A percentile compares a stretch with the other conserved stretches of the same genome.
Evolutionary conservation across 257 asterid genomes (phyloP).

Genomic region (Primulina tabacum): DNA sequence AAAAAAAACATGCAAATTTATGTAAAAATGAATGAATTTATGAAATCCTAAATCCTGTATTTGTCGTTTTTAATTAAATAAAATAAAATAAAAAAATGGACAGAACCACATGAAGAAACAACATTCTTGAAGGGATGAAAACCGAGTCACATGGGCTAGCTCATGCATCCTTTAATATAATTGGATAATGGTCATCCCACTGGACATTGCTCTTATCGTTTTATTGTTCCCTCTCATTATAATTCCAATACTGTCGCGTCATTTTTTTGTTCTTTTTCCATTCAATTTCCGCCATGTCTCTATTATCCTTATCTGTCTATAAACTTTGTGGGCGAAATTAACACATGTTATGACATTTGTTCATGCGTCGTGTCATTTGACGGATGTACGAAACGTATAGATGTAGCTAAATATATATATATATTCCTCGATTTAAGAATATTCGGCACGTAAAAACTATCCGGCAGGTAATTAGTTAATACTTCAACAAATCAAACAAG

Average conservation of each 20-base stretch:
- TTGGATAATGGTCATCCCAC: slow-evolving; percentile 19
- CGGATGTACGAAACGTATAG: too few relatives aligned
- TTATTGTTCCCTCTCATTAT: slow-evolving; percentile 6
- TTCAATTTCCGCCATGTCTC: slow-evolving; percentile 36
- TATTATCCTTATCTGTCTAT: slow-evolving; percentile 26
- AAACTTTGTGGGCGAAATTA: neutral
- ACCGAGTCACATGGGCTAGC: neutral
- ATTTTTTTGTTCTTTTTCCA: slow-evolving; percentile 23
- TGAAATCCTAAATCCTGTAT: neutral
- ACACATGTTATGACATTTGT: neutral
- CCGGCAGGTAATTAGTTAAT: too few relatives aligned
- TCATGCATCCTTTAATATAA: neutral
- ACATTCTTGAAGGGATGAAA: slow-evolving; percentile 13
- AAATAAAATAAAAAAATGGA: too few relatives aligned
- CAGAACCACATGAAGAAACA: slow-evolving; percentile 35
- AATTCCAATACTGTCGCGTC: slow-evolving; percentile 21
- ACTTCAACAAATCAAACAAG: too few relatives aligned
- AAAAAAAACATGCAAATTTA: too few relatives aligned
- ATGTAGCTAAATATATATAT: too few relatives aligned
- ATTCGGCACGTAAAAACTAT: too few relatives aligned
- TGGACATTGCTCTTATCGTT: slow-evolving; percentile 27
- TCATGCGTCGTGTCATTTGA: neutral
- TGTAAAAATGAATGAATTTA: too few relatives aligned
- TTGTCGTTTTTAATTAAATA: neutral
- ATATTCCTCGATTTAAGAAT: too few relatives aligned